phyloP scores from a whole-genome alignment of 1,284 basidiomycete genomes.

The Schizophyllum amplum region DNA sequence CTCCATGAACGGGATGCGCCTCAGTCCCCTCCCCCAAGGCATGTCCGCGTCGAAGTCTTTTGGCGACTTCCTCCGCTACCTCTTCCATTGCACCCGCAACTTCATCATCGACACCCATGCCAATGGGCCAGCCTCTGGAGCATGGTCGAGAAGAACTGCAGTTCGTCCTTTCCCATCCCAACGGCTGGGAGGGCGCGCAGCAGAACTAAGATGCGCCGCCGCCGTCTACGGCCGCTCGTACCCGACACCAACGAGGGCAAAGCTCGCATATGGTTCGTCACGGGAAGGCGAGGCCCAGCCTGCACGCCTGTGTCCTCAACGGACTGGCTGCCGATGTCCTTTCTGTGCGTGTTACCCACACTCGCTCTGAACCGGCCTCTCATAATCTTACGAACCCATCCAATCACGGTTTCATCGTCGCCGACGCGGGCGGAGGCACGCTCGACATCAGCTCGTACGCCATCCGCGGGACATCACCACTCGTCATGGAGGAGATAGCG shows the following conservation, averaged over 20 bases:
- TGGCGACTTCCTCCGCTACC: constrained; percentile 44
- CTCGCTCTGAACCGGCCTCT: constrained; percentile 8
- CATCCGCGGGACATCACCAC: constrained; percentile 54
- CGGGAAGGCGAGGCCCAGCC: constrained; percentile 40
- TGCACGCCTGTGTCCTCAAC: constrained; percentile 36
- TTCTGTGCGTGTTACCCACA: constrained; percentile 16
- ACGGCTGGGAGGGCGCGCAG: constrained; percentile 32
- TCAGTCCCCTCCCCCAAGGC: constrained; percentile 37
- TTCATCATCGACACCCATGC: constrained; percentile 44
- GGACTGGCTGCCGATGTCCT: constrained; percentile 25
- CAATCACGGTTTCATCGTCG: constrained; percentile 37
- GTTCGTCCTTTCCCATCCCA: constrained; percentile 30
- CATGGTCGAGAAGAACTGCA: constrained; percentile 19
- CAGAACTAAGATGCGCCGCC: constrained; percentile 35
- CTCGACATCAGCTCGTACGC: constrained; percentile 50
- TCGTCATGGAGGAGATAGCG: constrained; percentile 72
- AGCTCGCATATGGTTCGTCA: constrained; percentile 33
- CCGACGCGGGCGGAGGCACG: constrained; percentile 53
- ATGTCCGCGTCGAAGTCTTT: constrained; percentile 40
- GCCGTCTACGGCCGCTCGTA: constrained; percentile 26
- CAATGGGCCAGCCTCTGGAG: constrained; percentile 32
- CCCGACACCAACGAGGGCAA: constrained; percentile 17
- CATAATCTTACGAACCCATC: constrained; percentile 17
- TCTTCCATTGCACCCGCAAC: constrained; percentile 33
- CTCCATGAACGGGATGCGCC: constrained; percentile 18